phyloP scores from a whole-genome alignment of 345 rosid genomes.

The Gossypium thurberi region DNA sequence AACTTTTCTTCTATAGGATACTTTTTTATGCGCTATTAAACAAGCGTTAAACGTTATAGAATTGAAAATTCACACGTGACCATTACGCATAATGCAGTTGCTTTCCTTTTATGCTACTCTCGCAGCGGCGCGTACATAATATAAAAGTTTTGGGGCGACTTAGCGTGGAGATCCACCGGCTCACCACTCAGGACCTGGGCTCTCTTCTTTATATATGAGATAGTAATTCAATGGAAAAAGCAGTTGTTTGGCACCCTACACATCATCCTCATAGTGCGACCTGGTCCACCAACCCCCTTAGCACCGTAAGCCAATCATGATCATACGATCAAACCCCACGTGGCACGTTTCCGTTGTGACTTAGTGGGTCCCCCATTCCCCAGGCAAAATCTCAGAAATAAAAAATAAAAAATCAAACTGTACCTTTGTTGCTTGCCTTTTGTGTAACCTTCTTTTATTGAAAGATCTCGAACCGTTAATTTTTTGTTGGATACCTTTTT shows the following conservation, averaged over 20 bases:
- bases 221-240: slow-evolving; percentile 9
- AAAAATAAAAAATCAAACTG: background rate
- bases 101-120: background rate
- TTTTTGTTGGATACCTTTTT: background rate
- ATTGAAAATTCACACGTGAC: too few species aligned
- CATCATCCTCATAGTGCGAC: background rate
- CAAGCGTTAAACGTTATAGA: too few species aligned
- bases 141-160: background rate
- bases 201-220: background rate
- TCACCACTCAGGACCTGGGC: background rate
- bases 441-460: background rate
- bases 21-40: too few species aligned
- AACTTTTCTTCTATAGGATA: fast-evolving
- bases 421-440: background rate
- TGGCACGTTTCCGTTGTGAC: background rate
- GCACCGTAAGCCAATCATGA: background rate
- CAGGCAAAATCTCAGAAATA: too few species aligned
- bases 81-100: too few species aligned
- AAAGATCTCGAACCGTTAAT: background rate
- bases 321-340: slow-evolving; percentile 7
- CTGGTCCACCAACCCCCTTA: background rate
- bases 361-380: background rate
- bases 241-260: slow-evolving; percentile 14
- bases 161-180: background rate
- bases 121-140: background rate